These are phyloP conservation scores for Diutina ranongensis DNA, from an alignment of 1,139 yeast genomes.

Conservation along the genomic window DNA sequence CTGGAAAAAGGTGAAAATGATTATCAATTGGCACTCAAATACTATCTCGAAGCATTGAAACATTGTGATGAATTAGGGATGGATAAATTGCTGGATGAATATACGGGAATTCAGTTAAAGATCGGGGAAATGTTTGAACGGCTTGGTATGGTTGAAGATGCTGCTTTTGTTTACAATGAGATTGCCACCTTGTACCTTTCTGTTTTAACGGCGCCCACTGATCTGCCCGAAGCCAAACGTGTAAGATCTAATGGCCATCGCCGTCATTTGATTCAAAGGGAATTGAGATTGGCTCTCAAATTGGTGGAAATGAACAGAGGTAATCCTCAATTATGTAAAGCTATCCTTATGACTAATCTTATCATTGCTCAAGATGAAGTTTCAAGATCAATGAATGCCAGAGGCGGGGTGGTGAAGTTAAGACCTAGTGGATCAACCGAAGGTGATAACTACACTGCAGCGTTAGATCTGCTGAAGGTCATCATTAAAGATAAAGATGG, in stretches of 20 bases:
- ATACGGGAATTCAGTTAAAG: slow-evolving; percentile 79
- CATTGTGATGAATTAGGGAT: slow-evolving; percentile 32
- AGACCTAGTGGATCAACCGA: neutral
- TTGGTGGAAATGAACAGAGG: slow-evolving; percentile 44
- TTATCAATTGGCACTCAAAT: slow-evolving; percentile 50
- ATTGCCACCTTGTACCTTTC: slow-evolving; percentile 51
- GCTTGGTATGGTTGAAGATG: slow-evolving; percentile 47
- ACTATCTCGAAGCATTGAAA: slow-evolving; percentile 48
- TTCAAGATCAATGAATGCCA: slow-evolving; percentile 10
- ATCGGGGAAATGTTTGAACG: slow-evolving; percentile 80
- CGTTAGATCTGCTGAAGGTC: slow-evolving; percentile 7
- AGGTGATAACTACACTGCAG: slow-evolving; percentile 1
- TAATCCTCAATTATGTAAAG: slow-evolving; percentile 43
- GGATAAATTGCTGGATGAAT: slow-evolving; percentile 52
- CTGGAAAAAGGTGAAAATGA: slow-evolving; percentile 56
- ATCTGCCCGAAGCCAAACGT: slow-evolving; percentile 14
- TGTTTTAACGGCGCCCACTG: slow-evolving; percentile 30
- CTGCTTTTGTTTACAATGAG: slow-evolving; percentile 55
- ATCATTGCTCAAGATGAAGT: slow-evolving; percentile 56
- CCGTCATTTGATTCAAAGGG: slow-evolving; percentile 60
- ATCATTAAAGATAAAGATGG: slow-evolving; percentile 14
- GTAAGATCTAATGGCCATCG: slow-evolving; percentile 21
- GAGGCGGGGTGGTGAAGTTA: slow-evolving; percentile 9
- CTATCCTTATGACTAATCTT: slow-evolving; percentile 52
- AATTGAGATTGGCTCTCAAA: slow-evolving; percentile 57